Base-by-base conservation (phyloP, 2,329 filamentous ascomycete genomes). In the Phaeosphaeria sp. region DNA sequence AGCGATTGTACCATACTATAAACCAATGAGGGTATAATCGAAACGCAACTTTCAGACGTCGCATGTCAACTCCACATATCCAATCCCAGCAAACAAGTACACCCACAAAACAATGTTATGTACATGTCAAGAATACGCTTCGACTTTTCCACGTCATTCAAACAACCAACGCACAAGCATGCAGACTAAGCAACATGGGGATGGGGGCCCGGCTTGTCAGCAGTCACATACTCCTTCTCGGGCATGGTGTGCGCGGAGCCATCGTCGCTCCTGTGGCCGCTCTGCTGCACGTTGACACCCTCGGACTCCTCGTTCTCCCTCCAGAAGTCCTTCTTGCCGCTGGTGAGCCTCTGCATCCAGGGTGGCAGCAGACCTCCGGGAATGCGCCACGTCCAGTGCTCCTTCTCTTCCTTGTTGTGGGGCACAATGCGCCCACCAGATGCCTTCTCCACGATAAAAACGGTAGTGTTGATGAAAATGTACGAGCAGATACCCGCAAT, bases 401-500 rank as follows among this genome's bases (percentile, higher is more conserved):
- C 92, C 75, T 92, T 91, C 68, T 89, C 81, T 7, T 90, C 84
- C 78, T 92, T 90, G 77, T 93, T 91, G 6, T 85, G 83, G 0
- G 92, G 92, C 7, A 89, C 84, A 62, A 96, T 85, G 40, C 89
- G 86, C 44, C 91, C 91, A 1, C 87, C 82, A 0, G 87, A 89
- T 3, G 79, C 78, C 72, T 86, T 83, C 75, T 90, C 87, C 65
- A 96, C 77, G 48, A 90, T 56, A 86, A 86, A 93, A 13, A 91
- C 87, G 13, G 84, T 71, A 0, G 83, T 86, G 78, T 96, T 96
- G 78, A 96, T 84, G 62, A 90, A 73, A 45, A 89, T 89, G 77
- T 96, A 96, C 40, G 87, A 87, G 69, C 89, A 83, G 68, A 96
- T 90, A 51, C 92, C 91, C 1, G 86, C 91, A 66, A 96, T 96